Evolutionary conservation across 441 rosid species (phyloP).

Genomic region (Gossypium davidsonii): DNA sequence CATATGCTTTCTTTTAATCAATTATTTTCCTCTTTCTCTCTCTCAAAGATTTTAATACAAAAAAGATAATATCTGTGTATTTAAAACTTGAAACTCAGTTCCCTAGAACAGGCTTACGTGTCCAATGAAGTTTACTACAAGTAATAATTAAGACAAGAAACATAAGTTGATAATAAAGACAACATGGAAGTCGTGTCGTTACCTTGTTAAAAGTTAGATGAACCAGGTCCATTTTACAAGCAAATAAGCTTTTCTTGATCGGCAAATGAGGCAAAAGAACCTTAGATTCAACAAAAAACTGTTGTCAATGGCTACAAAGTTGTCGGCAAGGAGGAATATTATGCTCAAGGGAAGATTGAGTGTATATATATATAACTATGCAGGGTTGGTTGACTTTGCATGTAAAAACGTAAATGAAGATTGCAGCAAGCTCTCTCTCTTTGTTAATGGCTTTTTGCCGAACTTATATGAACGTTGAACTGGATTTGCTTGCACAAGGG

Average conservation of each 20-base stretch:
- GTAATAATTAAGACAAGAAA: not conserved
- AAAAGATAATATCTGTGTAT: no score
- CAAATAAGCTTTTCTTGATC: no score
- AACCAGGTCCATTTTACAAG: not conserved
- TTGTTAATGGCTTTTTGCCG: slow-evolving; percentile 37
- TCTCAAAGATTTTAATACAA: not conserved
- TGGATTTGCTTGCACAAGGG: slow-evolving; percentile 22
- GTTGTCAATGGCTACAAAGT: not conserved
- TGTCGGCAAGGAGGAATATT: slow-evolving; percentile 10
- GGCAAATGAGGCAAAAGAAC: not conserved
- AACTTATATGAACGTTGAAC: slow-evolving; percentile 23
- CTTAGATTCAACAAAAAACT: not conserved
- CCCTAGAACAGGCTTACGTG: not conserved
- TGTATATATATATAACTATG: not conserved
- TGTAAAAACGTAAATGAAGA: slow-evolving; percentile 26
- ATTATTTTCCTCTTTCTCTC: not conserved
- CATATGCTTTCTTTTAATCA: not conserved
- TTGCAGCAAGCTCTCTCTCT: slow-evolving; percentile 20
- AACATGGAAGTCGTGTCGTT: not conserved
- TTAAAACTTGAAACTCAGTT: not conserved
- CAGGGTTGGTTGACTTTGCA: slow-evolving; percentile 31
- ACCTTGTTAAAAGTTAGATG: slow-evolving; percentile 25
- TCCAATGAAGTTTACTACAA: not conserved
- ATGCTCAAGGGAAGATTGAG: slow-evolving; percentile 14
- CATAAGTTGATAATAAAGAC: not conserved